These are phyloP conservation scores for Boletus fagicola DNA, from an alignment of 768 basidiomycete species.

Conservation along the genomic window DNA sequence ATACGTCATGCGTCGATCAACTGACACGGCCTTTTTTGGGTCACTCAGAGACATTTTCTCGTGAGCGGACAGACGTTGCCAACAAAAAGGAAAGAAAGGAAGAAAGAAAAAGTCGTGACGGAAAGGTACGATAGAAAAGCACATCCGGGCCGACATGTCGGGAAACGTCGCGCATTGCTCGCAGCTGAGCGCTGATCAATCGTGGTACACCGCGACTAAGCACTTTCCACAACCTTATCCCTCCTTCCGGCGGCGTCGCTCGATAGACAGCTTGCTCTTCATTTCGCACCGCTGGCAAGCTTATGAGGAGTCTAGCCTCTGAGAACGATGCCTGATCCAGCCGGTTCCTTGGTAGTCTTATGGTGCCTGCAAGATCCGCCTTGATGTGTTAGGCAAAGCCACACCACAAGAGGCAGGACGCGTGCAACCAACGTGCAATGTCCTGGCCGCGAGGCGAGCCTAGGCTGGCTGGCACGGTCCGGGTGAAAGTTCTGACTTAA, in stretches of 20 bases:
- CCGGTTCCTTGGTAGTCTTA: neutral
- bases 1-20: conserved; percentile 33
- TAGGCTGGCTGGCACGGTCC: conserved; percentile 14
- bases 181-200: conserved; percentile 15
- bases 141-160: neutral
- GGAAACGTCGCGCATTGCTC: neutral
- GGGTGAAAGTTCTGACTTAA: conserved; percentile 10
- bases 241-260: conserved; percentile 18
- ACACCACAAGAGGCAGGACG: neutral
- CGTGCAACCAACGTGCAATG: conserved; percentile 5
- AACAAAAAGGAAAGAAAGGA: neutral
- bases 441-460: conserved; percentile 6
- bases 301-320: neutral
- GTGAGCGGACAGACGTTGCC: neutral
- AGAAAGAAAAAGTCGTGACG: neutral
- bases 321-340: neutral
- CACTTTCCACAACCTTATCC: conserved; percentile 11
- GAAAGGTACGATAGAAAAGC: conserved; percentile 7
- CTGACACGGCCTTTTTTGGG: conserved; percentile 21
- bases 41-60: neutral
- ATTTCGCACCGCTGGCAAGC: neutral
- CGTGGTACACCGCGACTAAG: conserved; percentile 15
- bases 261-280: neutral
- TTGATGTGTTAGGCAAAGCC: neutral
- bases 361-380: conserved; percentile 22